A percentile compares a stretch with the other conserved stretches of the same genome.
Evolutionary conservation across 768 basidiomycete species (phyloP).

Genomic region (Rhodotorula graminis): DNA sequence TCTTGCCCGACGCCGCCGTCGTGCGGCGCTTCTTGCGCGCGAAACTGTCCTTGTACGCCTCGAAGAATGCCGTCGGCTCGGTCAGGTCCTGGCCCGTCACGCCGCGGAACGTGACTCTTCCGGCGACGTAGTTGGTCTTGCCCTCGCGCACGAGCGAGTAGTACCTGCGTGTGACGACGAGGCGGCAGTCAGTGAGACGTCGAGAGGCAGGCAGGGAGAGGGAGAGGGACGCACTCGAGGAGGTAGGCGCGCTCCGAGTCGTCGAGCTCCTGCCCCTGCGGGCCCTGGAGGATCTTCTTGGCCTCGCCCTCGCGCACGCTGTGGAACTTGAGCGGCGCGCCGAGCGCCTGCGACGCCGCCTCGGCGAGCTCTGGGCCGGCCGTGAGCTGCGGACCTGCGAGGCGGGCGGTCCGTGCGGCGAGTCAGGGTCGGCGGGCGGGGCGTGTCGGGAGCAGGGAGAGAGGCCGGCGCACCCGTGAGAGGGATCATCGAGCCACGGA

Average conservation of each 20-base stretch:
- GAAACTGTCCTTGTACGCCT: background rate
- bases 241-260: background rate
- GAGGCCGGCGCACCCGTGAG: background rate
- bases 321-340: constrained; percentile 5
- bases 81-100: constrained; percentile 3
- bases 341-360: constrained; percentile 8
- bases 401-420: background rate
- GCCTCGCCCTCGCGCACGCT: constrained; percentile 8
- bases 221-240: constrained; percentile 4
- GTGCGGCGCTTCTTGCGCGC: background rate
- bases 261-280: constrained; percentile 5
- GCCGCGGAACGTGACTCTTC: background rate
- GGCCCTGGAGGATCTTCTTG: background rate
- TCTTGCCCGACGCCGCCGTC: background rate
- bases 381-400: background rate
- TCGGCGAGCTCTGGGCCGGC: constrained; percentile 22
- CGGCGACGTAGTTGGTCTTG: constrained; percentile 16
- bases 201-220: too few species aligned
- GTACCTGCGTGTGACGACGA: too few species aligned
- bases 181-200: too few species aligned
- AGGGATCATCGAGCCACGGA: constrained; percentile 9
- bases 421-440: background rate
- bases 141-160: constrained; percentile 10
- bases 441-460: too few species aligned
- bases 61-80: constrained; percentile 2